Evolutionary conservation across 2,329 filamentous ascomycete genomes (phyloP), one percentile per base, ranked within the genome.

Genomic region (Curvularia spicifera): DNA sequence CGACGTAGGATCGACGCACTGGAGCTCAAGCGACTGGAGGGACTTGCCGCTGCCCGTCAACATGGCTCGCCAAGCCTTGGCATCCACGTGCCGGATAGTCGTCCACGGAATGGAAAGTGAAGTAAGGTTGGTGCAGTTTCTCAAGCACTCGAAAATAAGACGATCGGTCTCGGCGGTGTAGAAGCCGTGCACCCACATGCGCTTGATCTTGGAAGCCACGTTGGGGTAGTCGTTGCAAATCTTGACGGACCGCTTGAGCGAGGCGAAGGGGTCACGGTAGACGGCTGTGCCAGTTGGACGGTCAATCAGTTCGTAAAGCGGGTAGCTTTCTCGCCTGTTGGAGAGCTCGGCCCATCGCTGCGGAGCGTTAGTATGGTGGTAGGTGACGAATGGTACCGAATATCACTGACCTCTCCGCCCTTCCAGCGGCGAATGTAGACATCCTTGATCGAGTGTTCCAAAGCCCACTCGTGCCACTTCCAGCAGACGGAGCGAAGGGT

Each of bases 131-230:
- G 67, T 71, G 71, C 82, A 84, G 64, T 78, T 78, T 55, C 76
- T 74, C 33, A 84, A 73, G 46, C 81, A 79, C 15, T 78, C 74
- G 57, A 83, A 81, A 51, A 85, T 80, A 59, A 82, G 74, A 29
- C 76, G 74, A 65, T 83, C 81, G 4, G 82, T 83, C 61, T 83
- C 78, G 46, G 79, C 76, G 6, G 78, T 79, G 71, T 84, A 81
- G 70, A 84, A 84, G 49, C 82, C 83, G 56, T 84, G 80, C 70
- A 85, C 83, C 81, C 82, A 84, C 66, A 85, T 76, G 45, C 82
- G 80, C 54, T 78, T 80, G 54, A 84, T 82, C 65, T 82, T 78
- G 22, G 75, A 72, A 3, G 82, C 82, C 9, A 83, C 73, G 29
- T 76, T 70, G 1, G 82, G 80, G 49, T 78, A 79, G 39, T 76